Evolutionary conservation across 495 filamentous ascomycete genomes (phyloP), one percentile per base, ranked within the genome.

Genomic region (Bacidia rubella): DNA sequence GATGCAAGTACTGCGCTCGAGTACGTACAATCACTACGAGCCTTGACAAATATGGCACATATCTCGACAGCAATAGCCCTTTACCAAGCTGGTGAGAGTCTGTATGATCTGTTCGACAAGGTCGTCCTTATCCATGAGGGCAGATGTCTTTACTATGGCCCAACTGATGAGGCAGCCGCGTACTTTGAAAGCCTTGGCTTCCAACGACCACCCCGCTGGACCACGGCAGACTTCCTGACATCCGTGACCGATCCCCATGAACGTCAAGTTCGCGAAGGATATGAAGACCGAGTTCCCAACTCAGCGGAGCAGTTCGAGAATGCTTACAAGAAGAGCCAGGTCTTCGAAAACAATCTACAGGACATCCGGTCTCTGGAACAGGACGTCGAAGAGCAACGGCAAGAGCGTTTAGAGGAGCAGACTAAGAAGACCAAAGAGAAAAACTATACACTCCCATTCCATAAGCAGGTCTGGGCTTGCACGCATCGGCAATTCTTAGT

Each of bases 41-140:
- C 74, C 22, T 60, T 83, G 24, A 83, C 82, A 7, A 77, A 81
- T 54, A 81, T 82, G 64, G 70, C 75, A 1, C 63, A 76, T 42
- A 74, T 78, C 3, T 78, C 79, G 0, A 80, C 79, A 0, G 59
- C 72, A 3, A 79, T 86, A 29, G 79, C 81, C 10, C 68, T 87
- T 2, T 87, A 87, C 55, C 83, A 87, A 63, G 83, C 83, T 0
- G 81, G 80, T 0, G 80, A 86, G 52, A 77, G 71, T 45, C 63
- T 87, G 3, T 86, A 80, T 57, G 73, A 83, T 25, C 68, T 81
- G 1, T 86, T 85, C 53, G 81, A 86, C 57, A 86, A 86, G 55
- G 79, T 85, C 0, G 62, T 86, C 12, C 65, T 87, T 3, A 78
- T 87, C 17, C 74, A 86, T 54, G 76, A 82, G 49, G 83, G 83